Conservation (phyloP, 495 filamentous ascomycete genomes). For the Aspergillus conjunctus region DNA sequence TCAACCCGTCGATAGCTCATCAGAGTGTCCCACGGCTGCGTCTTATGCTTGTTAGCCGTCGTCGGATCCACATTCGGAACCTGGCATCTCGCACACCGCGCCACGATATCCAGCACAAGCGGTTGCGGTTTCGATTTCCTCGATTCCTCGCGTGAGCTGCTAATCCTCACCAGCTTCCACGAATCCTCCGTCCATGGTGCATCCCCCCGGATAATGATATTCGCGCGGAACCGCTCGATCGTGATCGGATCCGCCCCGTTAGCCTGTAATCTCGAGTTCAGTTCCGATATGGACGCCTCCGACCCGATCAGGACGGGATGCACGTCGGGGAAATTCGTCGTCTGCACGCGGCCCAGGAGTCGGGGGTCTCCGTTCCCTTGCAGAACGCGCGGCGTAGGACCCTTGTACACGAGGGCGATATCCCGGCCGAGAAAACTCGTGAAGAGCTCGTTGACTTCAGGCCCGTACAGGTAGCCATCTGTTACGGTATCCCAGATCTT, state of each 20-base stretch:
- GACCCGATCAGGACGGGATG: slow-evolving; percentile 54
- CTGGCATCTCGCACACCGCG: slow-evolving; percentile 75
- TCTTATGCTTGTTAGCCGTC: slow-evolving; percentile 67
- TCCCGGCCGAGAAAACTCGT: slow-evolving; percentile 36
- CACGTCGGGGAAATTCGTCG: slow-evolving; percentile 44
- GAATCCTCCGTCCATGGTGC: slow-evolving; percentile 72
- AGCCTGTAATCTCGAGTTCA: slow-evolving; percentile 34
- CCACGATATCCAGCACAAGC: slow-evolving; percentile 61
- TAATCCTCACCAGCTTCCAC: slow-evolving; percentile 75
- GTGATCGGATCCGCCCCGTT: slow-evolving; percentile 36
- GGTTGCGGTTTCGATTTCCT: not conserved
- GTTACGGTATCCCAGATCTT: slow-evolving; percentile 47
- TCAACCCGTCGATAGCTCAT: slow-evolving; percentile 73
- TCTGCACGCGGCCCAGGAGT: slow-evolving; percentile 42
- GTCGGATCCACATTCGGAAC: slow-evolving; percentile 82
- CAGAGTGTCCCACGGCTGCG: slow-evolving; percentile 77
- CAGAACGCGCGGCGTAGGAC: slow-evolving; percentile 43
- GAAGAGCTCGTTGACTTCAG: slow-evolving; percentile 38
- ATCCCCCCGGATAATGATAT: slow-evolving; percentile 71
- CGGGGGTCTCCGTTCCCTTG: slow-evolving; percentile 42
- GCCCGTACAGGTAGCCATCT: slow-evolving; percentile 43
- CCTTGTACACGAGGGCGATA: slow-evolving; percentile 46
- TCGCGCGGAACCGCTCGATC: slow-evolving; percentile 75
- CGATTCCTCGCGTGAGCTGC: not conserved
- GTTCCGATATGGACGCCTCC: slow-evolving; percentile 48